Evolutionary conservation across 2,329 filamentous ascomycete genomes (phyloP).

Genomic region (Penicillium fuscoglaucum): DNA sequence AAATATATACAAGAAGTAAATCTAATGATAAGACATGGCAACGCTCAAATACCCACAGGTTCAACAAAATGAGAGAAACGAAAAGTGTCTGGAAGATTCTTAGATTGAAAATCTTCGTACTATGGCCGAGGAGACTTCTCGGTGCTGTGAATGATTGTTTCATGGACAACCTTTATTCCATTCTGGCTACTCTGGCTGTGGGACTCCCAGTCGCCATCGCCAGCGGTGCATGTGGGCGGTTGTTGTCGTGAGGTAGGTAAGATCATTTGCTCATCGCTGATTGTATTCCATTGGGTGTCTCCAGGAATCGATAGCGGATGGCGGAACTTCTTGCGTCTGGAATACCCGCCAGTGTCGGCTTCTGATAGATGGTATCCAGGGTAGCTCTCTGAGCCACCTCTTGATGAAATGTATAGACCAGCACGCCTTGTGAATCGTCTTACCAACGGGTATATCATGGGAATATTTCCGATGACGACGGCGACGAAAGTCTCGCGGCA

Average conservation of each 20-base stretch:
- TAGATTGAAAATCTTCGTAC: background rate
- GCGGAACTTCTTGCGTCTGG: slow-evolving; percentile 29
- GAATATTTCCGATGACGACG: slow-evolving; percentile 45
- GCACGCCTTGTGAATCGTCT: slow-evolving; percentile 30
- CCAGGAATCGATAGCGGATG: slow-evolving; percentile 36
- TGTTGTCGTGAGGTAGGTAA: slow-evolving; percentile 26
- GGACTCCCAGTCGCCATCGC: slow-evolving; percentile 24
- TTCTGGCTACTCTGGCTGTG: slow-evolving; percentile 18
- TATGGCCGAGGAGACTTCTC: slow-evolving; percentile 17
- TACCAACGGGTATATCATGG: slow-evolving; percentile 45
- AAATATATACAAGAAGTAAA: background rate
- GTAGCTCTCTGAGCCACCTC: slow-evolving; percentile 25
- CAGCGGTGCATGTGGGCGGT: slow-evolving; percentile 26
- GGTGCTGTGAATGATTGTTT: slow-evolving; percentile 33
- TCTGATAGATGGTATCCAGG: slow-evolving; percentile 28
- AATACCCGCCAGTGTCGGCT: slow-evolving; percentile 13
- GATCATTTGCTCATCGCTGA: slow-evolving; percentile 34
- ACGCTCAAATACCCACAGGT: background rate
- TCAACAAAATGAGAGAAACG: background rate
- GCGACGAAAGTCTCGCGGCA: slow-evolving; percentile 49
- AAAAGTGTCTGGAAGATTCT: background rate
- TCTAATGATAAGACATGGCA: background rate
- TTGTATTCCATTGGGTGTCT: slow-evolving; percentile 33
- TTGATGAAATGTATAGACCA: slow-evolving; percentile 28
- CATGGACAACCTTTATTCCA: slow-evolving; percentile 34